Conservation (phyloP, 2,329 filamentous ascomycete genomes). For the Aspergillus thermomutatus region DNA sequence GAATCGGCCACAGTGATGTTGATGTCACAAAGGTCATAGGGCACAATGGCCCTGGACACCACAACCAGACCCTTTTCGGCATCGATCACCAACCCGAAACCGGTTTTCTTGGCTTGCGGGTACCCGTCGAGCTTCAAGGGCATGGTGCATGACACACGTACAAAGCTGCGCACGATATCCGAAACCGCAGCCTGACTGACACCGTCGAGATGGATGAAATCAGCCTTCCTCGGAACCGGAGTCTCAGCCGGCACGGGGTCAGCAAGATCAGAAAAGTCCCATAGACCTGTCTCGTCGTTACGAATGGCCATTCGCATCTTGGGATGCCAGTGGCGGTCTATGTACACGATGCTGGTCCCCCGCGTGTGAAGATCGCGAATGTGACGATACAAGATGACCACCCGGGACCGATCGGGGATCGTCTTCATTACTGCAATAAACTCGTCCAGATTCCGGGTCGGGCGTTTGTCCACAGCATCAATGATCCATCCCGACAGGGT, state of each 20-base stretch:
- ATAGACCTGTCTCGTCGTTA: constrained; percentile 85
- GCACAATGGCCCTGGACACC: constrained; percentile 89
- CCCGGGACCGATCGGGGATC: constrained; percentile 76
- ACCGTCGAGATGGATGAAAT: constrained; percentile 89
- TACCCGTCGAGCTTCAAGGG: constrained; percentile 97
- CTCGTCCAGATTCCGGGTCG: constrained; percentile 78
- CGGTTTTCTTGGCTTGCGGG: constrained; percentile 88
- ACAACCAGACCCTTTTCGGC: constrained; percentile 93
- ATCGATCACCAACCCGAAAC: constrained; percentile 95
- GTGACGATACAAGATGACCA: constrained; percentile 95
- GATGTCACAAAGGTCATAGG: constrained; percentile 95
- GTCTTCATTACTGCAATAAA: constrained; percentile 88
- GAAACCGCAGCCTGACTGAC: constrained; percentile 86
- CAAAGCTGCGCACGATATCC: constrained; percentile 90
- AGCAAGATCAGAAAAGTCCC: constrained; percentile 88
- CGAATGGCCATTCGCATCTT: constrained; percentile 91
- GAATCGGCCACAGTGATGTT: constrained; percentile 95
- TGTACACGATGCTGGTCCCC: constrained; percentile 85
- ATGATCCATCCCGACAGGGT: constrained; percentile 91
- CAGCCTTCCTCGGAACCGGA: constrained; percentile 71
- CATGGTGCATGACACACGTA: constrained; percentile 88
- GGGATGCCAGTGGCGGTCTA: constrained; percentile 92
- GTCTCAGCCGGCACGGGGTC: constrained; percentile 73
- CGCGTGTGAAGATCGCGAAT: constrained; percentile 90
- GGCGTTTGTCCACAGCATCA: constrained; percentile 86